These are phyloP conservation scores for Tylopilus cervinicoccineus DNA, from an alignment of 768 basidiomycete species.

Conservation along the genomic window DNA sequence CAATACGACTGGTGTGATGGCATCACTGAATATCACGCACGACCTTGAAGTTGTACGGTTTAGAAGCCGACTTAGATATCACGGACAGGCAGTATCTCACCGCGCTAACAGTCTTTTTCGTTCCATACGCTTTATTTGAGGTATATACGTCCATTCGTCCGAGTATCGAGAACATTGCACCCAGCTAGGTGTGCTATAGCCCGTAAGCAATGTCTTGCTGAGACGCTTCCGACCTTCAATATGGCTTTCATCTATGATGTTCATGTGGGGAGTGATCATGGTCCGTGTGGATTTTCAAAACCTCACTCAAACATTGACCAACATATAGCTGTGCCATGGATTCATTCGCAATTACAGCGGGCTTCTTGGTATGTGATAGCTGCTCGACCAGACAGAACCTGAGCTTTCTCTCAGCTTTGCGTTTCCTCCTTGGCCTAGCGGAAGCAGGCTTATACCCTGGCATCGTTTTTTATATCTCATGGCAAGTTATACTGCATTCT, in stretches of 20 bases:
- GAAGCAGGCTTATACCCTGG: constrained; percentile 53
- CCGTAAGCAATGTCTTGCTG: constrained; percentile 59
- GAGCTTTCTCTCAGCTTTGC: constrained; percentile 39
- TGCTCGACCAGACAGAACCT: background rate
- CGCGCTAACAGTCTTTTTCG: constrained; percentile 72
- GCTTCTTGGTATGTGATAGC: constrained; percentile 46
- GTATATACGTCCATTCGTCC: constrained; percentile 31
- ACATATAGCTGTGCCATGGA: constrained; percentile 56
- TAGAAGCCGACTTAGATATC: constrained; percentile 54
- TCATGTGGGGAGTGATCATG: constrained; percentile 41
- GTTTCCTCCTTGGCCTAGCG: constrained; percentile 54
- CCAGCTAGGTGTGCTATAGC: constrained; percentile 33
- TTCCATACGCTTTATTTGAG: constrained; percentile 69
- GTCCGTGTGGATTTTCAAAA: constrained; percentile 19
- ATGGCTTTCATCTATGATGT: constrained; percentile 50
- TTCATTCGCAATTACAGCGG: constrained; percentile 57
- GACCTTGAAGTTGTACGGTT: constrained; percentile 49
- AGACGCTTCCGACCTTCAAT: constrained; percentile 59
- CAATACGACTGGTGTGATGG: background rate
- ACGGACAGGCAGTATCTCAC: constrained; percentile 63
- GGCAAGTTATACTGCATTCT: constrained; percentile 31
- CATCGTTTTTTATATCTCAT: constrained; percentile 59
- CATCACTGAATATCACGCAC: background rate
- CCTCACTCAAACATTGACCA: background rate
- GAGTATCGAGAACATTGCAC: background rate